phyloP scores from a whole-genome alignment of 148 eudicot genomes.

The Vaccinium macrocarpon region DNA sequence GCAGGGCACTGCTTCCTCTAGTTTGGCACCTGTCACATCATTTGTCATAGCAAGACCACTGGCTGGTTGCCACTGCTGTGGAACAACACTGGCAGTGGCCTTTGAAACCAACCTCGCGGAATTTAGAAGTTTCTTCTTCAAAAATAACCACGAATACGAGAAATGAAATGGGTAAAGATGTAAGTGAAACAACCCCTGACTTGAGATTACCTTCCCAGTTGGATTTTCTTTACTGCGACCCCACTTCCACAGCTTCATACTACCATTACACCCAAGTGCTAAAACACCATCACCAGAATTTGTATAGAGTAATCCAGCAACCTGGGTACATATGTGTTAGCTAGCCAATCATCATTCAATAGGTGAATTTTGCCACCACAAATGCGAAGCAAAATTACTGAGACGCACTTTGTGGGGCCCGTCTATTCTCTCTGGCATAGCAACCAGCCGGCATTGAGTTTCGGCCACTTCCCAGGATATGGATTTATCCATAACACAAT shows the following conservation, averaged over 20 bases:
- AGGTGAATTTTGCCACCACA: neutral
- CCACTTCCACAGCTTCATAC: constrained; percentile 76
- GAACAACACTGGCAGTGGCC: constrained; percentile 74
- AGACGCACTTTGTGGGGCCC: constrained; percentile 52
- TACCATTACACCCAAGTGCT: constrained; percentile 73
- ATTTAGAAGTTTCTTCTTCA: constrained; percentile 26
- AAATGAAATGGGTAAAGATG: neutral
- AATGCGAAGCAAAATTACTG: constrained; percentile 14
- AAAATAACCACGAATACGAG: neutral
- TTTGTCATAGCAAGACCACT: too few relatives aligned
- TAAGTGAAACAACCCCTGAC: too few relatives aligned
- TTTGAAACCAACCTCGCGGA: constrained; percentile 28
- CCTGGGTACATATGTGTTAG: constrained; percentile 32
- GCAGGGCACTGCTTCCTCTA: too few relatives aligned
- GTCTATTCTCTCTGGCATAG: constrained; percentile 72
- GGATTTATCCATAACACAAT: constrained; percentile 56
- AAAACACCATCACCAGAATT: constrained; percentile 71
- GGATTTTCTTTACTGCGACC: too few relatives aligned
- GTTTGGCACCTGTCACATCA: too few relatives aligned
- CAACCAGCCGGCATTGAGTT: constrained; percentile 69
- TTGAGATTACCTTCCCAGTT: neutral
- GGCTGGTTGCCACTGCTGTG: too few relatives aligned
- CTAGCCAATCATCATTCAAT: neutral
- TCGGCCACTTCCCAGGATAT: constrained; percentile 81
- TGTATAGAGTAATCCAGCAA: constrained; percentile 78